Percentiles rank a stretch among this genome's conserved stretches.
Conservation (phyloP, 768 basidiomycete species). For the Tulasnella sp. region DNA sequence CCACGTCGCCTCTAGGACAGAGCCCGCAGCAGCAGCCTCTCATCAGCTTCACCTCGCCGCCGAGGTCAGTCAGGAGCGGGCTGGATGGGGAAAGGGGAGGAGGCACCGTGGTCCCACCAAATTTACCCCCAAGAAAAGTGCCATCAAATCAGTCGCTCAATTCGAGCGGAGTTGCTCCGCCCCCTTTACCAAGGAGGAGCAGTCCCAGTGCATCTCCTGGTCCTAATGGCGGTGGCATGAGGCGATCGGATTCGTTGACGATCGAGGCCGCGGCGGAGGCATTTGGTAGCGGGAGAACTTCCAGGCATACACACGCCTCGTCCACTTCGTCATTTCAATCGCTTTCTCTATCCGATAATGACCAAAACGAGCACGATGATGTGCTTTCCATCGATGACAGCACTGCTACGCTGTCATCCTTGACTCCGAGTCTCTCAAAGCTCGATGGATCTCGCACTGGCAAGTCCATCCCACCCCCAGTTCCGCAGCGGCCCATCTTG, state of each 20-base stretch:
- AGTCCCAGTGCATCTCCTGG: not conserved
- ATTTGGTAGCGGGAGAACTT: conserved; percentile 23
- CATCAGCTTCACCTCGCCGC: conserved; percentile 13
- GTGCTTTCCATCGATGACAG: not conserved
- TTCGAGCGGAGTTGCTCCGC: not conserved
- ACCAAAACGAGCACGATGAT: conserved; percentile 34
- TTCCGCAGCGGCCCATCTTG: conserved; percentile 24
- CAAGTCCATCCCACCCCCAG: conserved; percentile 26
- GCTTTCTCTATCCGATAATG: conserved; percentile 58
- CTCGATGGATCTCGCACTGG: not conserved
- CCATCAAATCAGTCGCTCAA: conserved; percentile 7
- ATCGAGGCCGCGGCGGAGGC: conserved; percentile 38
- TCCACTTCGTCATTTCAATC: conserved; percentile 80
- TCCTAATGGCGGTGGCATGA: not conserved
- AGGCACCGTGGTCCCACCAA: conserved; percentile 6
- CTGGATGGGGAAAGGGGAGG: not conserved
- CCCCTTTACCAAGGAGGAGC: not conserved
- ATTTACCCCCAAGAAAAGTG: not conserved
- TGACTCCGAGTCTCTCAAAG: not conserved
- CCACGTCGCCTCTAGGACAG: conserved; percentile 3
- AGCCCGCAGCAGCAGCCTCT: not conserved
- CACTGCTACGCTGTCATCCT: not conserved
- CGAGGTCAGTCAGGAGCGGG: not conserved
- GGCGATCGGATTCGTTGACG: conserved; percentile 41
- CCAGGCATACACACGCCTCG: conserved; percentile 52